phyloP scores from a whole-genome alignment of 1,284 basidiomycete species.

The Tilletia setariae region DNA sequence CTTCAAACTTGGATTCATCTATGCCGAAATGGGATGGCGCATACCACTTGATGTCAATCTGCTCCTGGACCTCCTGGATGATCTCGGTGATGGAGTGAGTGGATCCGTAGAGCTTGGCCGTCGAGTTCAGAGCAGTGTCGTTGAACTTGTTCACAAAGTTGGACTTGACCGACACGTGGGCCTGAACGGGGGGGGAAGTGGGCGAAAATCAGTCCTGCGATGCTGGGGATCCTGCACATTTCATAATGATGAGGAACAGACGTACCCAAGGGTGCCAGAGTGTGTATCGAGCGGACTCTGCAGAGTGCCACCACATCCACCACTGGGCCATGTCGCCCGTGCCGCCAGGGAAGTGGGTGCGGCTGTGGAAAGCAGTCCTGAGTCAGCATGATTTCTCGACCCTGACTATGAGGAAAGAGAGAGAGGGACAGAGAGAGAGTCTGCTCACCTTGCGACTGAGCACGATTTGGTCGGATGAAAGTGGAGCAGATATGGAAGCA shows the following conservation, averaged over 20 bases:
- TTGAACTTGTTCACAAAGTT: slow-evolving; percentile 14
- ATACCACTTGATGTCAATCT: slow-evolving; percentile 21
- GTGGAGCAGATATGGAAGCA: too few relatives aligned
- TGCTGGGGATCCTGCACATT: too few relatives aligned
- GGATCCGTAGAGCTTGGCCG: slow-evolving; percentile 18
- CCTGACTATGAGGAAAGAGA: too few relatives aligned
- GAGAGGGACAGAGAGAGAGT: too few relatives aligned
- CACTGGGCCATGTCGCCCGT: slow-evolving; percentile 20
- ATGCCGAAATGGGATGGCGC: slow-evolving; percentile 4
- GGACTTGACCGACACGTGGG: slow-evolving; percentile 17
- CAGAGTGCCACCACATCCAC: slow-evolving; percentile 24
- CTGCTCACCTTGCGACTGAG: too few relatives aligned
- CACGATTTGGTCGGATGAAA: too few relatives aligned
- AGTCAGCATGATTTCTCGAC: too few relatives aligned
- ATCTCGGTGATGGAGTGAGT: slow-evolving; percentile 20
- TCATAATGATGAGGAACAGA: too few relatives aligned
- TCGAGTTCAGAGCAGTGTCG: slow-evolving; percentile 17
- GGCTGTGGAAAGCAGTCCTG: neutral
- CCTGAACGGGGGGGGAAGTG: neutral
- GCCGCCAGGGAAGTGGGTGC: slow-evolving; percentile 18
- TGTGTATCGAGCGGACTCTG: slow-evolving; percentile 14
- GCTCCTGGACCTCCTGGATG: slow-evolving; percentile 14
- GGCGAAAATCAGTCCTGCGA: too few relatives aligned
- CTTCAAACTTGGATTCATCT: neutral
- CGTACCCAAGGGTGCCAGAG: slow-evolving; percentile 20